Evolutionary conservation across 1,139 yeast species (phyloP).

Genomic region (Geotrichum phurueaensis): DNA sequence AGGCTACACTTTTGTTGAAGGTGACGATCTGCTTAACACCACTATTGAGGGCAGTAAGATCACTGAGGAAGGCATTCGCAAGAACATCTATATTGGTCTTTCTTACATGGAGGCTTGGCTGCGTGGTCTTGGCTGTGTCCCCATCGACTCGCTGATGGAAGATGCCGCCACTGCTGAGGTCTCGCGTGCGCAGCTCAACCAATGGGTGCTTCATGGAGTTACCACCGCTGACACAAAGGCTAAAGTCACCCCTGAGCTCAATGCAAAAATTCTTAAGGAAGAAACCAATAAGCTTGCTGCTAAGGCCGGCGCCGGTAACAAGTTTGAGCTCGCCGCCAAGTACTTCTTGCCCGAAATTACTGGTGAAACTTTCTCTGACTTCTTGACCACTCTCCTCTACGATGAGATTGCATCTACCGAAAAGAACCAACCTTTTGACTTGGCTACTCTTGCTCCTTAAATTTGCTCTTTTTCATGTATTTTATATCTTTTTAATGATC

Average conservation of each 20-base stretch:
- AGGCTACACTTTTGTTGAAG: constrained; percentile 40
- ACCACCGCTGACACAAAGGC: constrained; percentile 49
- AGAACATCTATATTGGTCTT: constrained; percentile 63
- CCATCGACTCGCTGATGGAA: constrained; percentile 75
- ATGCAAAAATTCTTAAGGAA: constrained; percentile 51
- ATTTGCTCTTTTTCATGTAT: no score
- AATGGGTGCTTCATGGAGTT: constrained; percentile 71
- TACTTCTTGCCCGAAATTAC: constrained; percentile 62
- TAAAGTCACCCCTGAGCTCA: constrained; percentile 51
- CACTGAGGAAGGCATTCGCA: constrained; percentile 66
- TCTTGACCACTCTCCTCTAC: constrained; percentile 56
- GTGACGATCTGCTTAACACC: constrained; percentile 63
- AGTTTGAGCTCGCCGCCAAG: constrained; percentile 45
- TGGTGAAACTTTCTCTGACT: constrained; percentile 60
- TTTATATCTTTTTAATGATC: no score
- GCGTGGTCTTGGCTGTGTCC: constrained; percentile 70
- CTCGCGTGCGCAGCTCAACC: constrained; percentile 70
- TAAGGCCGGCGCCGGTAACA: constrained; percentile 46
- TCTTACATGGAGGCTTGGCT: constrained; percentile 78
- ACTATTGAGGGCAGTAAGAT: constrained; percentile 55
- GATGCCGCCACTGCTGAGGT: constrained; percentile 85
- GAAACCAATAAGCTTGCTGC: constrained; percentile 51
- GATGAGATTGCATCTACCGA: constrained; percentile 30
- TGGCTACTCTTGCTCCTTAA: constrained; percentile 2
- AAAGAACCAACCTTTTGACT: not conserved